phyloP scores from a whole-genome alignment of 2,329 filamentous ascomycete species.

The Sporothrix phasma region DNA sequence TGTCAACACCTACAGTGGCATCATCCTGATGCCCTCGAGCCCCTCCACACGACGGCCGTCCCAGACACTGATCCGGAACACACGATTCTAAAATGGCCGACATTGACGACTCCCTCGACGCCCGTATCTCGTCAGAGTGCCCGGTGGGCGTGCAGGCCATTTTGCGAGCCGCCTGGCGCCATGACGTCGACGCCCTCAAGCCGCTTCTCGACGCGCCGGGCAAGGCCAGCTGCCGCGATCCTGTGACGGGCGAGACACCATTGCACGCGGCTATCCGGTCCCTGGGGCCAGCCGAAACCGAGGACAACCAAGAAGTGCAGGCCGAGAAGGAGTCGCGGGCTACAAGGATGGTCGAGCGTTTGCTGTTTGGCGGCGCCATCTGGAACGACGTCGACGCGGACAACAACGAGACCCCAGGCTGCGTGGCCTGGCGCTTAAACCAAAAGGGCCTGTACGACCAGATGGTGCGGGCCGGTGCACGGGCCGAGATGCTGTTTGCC shows the following conservation, averaged over 20 bases:
- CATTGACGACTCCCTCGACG: constrained; percentile 37
- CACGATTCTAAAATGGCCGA: constrained; percentile 24
- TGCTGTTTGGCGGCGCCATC: constrained; percentile 82
- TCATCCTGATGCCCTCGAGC: not conserved
- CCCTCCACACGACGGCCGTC: not conserved
- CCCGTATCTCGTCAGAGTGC: constrained; percentile 44
- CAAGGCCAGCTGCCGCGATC: constrained; percentile 67
- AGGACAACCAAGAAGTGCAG: not conserved
- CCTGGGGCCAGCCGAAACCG: not conserved
- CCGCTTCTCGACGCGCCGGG: constrained; percentile 55
- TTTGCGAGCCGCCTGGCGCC: constrained; percentile 45
- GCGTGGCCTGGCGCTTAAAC: constrained; percentile 63
- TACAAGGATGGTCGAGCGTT: constrained; percentile 54
- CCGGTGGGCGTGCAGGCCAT: constrained; percentile 41
- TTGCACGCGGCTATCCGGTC: constrained; percentile 84
- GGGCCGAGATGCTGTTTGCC: constrained; percentile 78
- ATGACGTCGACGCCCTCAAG: constrained; percentile 57
- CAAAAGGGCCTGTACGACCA: constrained; percentile 64
- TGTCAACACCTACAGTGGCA: not conserved
- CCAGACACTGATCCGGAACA: not conserved
- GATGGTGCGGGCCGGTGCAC: constrained; percentile 80
- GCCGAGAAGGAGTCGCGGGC: constrained; percentile 30
- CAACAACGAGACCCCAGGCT: constrained; percentile 83
- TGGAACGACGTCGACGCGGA: constrained; percentile 90
- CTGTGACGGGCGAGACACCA: constrained; percentile 74